These are phyloP conservation scores for Physcomitrellopsis africana DNA, from an alignment of 225 moss, liverwort and hornwort genomes.

Conservation along the genomic window DNA sequence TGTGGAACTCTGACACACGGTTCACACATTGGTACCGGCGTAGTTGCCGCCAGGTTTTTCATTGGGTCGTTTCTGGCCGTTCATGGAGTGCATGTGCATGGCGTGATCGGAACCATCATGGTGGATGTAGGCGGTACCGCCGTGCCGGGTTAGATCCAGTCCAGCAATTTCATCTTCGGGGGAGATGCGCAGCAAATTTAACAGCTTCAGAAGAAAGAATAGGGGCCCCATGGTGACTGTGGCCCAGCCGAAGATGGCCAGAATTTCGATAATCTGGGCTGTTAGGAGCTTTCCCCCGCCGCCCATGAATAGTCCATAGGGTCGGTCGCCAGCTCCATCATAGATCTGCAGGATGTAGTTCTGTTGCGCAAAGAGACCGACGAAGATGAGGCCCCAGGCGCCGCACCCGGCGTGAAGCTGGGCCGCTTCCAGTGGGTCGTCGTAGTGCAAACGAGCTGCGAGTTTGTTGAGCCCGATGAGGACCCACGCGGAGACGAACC, in stretches of 20 bases:
- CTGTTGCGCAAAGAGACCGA: conserved; percentile 70
- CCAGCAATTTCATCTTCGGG: conserved; percentile 68
- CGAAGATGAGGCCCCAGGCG: conserved; percentile 74
- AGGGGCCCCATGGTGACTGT: conserved; percentile 62
- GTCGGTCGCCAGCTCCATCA: conserved; percentile 33
- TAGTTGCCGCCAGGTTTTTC: conserved; percentile 20
- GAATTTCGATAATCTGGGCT: conserved; percentile 68
- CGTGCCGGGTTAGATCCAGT: conserved; percentile 78
- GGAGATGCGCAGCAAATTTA: conserved; percentile 60
- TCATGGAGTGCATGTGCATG: conserved; percentile 33
- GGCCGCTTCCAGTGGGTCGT: conserved; percentile 80
- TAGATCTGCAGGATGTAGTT: conserved; percentile 53
- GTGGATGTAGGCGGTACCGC: conserved; percentile 63
- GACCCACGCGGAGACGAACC: conserved; percentile 58
- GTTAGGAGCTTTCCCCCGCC: conserved; percentile 75
- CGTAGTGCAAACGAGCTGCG: conserved; percentile 54
- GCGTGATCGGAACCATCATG: conserved; percentile 45
- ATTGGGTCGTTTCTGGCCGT: conserved; percentile 30
- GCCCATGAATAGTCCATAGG: conserved; percentile 68
- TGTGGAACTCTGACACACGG: too few species aligned
- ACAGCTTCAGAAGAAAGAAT: conserved; percentile 47
- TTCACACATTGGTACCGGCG: conserved; percentile 23
- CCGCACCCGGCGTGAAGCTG: conserved; percentile 83
- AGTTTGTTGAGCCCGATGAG: conserved; percentile 60
- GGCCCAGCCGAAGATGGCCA: conserved; percentile 60